Percentiles rank a stretch among this genome's conserved stretches.
Evolutionary conservation across 1,139 yeast species (phyloP).

Genomic region (Debaryomyces udenii): DNA sequence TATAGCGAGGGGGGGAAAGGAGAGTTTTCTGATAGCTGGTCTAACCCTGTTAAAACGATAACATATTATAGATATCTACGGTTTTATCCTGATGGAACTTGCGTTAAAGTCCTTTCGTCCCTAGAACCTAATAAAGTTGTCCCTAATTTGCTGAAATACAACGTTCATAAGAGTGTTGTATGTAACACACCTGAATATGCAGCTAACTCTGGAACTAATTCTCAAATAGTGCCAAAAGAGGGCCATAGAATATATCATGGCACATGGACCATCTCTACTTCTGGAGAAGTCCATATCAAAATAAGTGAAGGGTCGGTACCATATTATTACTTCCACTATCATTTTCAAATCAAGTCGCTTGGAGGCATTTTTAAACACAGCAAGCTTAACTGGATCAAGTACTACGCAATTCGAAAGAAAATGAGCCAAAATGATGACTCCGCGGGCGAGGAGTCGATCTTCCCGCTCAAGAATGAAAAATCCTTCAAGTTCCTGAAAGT

Average conservation of each 20-base stretch:
- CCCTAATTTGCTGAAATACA: conserved; percentile 48
- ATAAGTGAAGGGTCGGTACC: conserved; percentile 65
- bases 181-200: conserved; percentile 19
- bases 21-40: conserved; percentile 69
- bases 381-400: conserved; percentile 67
- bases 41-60: conserved; percentile 76
- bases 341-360: conserved; percentile 55
- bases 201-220: conserved; percentile 14
- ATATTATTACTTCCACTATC: conserved; percentile 65
- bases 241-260: conserved; percentile 50
- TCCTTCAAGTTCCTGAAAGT: conserved; percentile 75
- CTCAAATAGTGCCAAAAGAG: conserved; percentile 21
- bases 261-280: conserved; percentile 51
- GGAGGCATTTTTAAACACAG: conserved; percentile 62
- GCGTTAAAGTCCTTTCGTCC: conserved; percentile 65
- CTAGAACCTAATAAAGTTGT: conserved; percentile 68
- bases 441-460: conserved; percentile 55
- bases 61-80: conserved; percentile 86
- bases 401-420: conserved; percentile 57
- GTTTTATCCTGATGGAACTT: conserved; percentile 78
- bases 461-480: conserved; percentile 69
- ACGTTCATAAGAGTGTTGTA: conserved; percentile 20
- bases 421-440: conserved; percentile 37
- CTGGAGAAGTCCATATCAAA: conserved; percentile 56
- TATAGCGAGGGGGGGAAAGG: conserved; percentile 76